A percentile compares a stretch with the other conserved stretches of the same genome.
Conservation (phyloP, 202 grass and related monocot genomes). For the Panicum virgatum region DNA sequence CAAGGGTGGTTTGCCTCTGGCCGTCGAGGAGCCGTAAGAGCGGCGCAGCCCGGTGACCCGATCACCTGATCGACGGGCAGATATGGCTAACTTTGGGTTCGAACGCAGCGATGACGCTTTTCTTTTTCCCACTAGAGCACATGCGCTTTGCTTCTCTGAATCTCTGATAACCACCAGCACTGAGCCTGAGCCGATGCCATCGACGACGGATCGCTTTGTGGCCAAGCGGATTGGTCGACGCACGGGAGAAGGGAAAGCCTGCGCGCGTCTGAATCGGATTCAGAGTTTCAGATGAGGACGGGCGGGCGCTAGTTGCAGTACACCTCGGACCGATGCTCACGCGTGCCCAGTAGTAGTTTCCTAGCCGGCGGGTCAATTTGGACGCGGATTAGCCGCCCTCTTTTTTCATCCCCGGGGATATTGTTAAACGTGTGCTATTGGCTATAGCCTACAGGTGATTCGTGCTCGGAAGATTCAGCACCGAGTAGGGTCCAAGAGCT, state of each 20-base stretch:
- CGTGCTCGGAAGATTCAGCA: neutral
- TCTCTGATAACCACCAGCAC: conserved; percentile 31
- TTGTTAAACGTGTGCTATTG: neutral
- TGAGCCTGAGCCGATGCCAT: neutral
- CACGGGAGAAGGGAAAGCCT: conserved; percentile 13
- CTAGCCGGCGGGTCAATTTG: neutral
- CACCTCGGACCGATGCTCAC: conserved; percentile 10
- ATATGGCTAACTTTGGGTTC: conserved; percentile 15
- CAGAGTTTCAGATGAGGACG: conserved; percentile 12
- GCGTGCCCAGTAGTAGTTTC: conserved; percentile 13
- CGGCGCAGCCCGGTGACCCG: too few species aligned
- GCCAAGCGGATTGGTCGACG: too few species aligned
- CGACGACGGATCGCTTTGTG: neutral
- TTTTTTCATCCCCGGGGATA: neutral
- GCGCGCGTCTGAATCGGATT: conserved; percentile 7
- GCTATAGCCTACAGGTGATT: neutral
- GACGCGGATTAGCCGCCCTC: too few species aligned
- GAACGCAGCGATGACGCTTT: neutral
- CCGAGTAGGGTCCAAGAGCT: neutral
- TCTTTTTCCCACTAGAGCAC: neutral
- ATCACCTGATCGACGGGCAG: neutral
- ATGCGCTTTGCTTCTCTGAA: neutral
- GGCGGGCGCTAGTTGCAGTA: neutral
- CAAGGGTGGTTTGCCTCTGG: conserved; percentile 25
- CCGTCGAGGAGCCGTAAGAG: conserved; percentile 1